phyloP scores from a whole-genome alignment of 495 filamentous ascomycete species.

The Penicillium roqueforti region DNA sequence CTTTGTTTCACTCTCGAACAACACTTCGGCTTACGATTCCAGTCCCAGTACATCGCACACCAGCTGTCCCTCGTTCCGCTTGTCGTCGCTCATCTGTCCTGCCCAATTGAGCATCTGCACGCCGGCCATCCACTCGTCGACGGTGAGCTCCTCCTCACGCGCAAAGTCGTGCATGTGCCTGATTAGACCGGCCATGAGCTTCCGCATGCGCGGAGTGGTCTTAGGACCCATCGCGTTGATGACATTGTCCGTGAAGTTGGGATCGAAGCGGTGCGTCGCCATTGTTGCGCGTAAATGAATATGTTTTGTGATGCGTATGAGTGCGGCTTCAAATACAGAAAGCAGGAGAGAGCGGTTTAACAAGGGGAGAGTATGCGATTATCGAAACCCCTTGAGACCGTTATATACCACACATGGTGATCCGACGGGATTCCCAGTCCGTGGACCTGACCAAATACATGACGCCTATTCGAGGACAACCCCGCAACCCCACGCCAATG shows the following conservation, averaged over 20 bases:
- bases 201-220: slow-evolving; percentile 50
- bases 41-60: slow-evolving; percentile 70
- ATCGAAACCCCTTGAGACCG: neutral
- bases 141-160: slow-evolving; percentile 47
- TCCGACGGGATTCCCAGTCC: slow-evolving; percentile 14
- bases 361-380: neutral
- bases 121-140: slow-evolving; percentile 46
- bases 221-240: slow-evolving; percentile 68
- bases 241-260: slow-evolving; percentile 63
- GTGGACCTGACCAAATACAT: slow-evolving; percentile 17
- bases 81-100: slow-evolving; percentile 66
- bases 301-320: neutral
- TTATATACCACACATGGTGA: slow-evolving; percentile 10
- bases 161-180: slow-evolving; percentile 46
- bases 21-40: slow-evolving; percentile 49
- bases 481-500: slow-evolving; percentile 17
- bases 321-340: neutral
- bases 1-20: neutral
- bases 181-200: slow-evolving; percentile 42
- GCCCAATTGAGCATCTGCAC: slow-evolving; percentile 62
- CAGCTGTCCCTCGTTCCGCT: slow-evolving; percentile 69
- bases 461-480: slow-evolving; percentile 25
- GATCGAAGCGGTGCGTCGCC: slow-evolving; percentile 46
- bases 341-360: neutral
- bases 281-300: slow-evolving; percentile 19